A percentile compares a stretch with the other conserved stretches of the same genome.
Evolutionary conservation across 345 rosid species (phyloP).

Genomic region (rapeseed (Brassica napus)): Da-Ae NC_063434.1:6195001-6195500

Average conservation of each 20-base stretch:
- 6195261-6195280: not conserved
- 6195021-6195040: not conserved
- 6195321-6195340: not conserved
- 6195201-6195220: not conserved
- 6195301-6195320: not conserved
- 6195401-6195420: constrained; percentile 9
- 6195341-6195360: not conserved
- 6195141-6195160: not conserved
- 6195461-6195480: not conserved
- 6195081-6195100: too few relatives aligned
- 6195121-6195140: not conserved
- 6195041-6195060: not conserved
- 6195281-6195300: not conserved
- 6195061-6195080: too few relatives aligned
- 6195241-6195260: not conserved
- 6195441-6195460: not conserved
- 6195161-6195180: not conserved
- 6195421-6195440: not conserved
- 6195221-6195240: not conserved
- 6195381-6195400: not conserved
- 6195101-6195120: not conserved
- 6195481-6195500: too few relatives aligned
- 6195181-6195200: not conserved
- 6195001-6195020: not conserved
- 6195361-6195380: not conserved